phyloP scores from a whole-genome alignment of 129 eudicot species.

The Mikania micrantha region DNA sequence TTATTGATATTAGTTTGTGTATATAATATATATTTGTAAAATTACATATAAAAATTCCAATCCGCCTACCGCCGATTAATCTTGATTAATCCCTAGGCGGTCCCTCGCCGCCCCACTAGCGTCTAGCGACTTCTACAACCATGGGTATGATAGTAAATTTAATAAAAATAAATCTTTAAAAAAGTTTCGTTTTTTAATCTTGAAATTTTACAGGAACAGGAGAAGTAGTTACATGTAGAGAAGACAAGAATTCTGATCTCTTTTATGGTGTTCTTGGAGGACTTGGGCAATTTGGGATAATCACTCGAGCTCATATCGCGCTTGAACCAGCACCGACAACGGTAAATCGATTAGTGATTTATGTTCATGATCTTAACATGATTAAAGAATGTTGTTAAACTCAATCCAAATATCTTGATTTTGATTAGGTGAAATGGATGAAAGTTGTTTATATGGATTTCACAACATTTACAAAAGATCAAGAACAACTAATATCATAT shows the following conservation, averaged over 20 bases:
- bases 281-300: conserved; percentile 91
- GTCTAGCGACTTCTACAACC: too few species aligned
- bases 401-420: conserved; percentile 9
- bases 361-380: not conserved
- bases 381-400: conserved; percentile 1
- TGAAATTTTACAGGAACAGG: conserved; percentile 64
- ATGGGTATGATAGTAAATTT: conserved; percentile 23
- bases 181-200: not conserved
- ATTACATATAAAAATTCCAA: too few species aligned
- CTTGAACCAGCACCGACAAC: conserved; percentile 72
- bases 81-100: too few species aligned
- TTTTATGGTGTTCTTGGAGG: conserved; percentile 94
- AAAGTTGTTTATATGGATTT: conserved; percentile 79
- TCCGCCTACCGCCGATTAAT: too few species aligned
- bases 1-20: too few species aligned
- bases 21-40: too few species aligned
- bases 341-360: conserved; percentile 30
- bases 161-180: too few species aligned
- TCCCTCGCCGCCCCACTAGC: too few species aligned
- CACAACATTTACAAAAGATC: conserved; percentile 54
- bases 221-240: conserved; percentile 62
- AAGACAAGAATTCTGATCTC: conserved; percentile 67
- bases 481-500: conserved; percentile 65
- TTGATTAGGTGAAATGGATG: conserved; percentile 85
- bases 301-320: conserved; percentile 71